Conservation (phyloP, 2,329 filamentous ascomycete genomes). For the Hymenoscyphus fraxineus region DNA sequence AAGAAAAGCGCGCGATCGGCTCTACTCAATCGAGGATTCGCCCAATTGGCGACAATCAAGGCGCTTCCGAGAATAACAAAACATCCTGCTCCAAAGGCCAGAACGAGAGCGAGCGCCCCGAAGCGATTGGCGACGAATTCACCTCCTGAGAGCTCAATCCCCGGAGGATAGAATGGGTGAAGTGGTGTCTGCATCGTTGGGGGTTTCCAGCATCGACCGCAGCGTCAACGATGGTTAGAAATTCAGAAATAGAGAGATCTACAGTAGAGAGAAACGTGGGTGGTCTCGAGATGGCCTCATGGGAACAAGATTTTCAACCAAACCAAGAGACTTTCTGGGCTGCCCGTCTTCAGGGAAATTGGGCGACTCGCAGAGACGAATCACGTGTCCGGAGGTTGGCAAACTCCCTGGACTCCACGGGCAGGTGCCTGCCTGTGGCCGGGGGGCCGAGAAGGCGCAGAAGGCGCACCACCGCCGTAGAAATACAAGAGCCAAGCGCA, state of each 20-base stretch:
- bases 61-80: slow-evolving; percentile 21
- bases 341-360: too few relatives aligned
- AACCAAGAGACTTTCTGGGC: too few relatives aligned
- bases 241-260: neutral
- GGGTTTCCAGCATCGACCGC: neutral
- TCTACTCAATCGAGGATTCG: slow-evolving; percentile 23
- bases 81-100: slow-evolving; percentile 24
- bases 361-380: too few relatives aligned
- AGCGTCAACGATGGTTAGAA: neutral
- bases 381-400: too few relatives aligned
- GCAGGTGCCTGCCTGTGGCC: too few relatives aligned
- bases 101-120: slow-evolving; percentile 22
- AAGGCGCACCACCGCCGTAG: too few relatives aligned
- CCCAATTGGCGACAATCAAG: slow-evolving; percentile 14
- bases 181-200: slow-evolving; percentile 3
- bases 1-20: slow-evolving; percentile 27
- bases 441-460: too few relatives aligned
- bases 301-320: too few relatives aligned
- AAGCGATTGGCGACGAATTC: slow-evolving; percentile 25
- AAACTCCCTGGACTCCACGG: too few relatives aligned
- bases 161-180: slow-evolving; percentile 31
- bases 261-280: neutral
- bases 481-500: too few relatives aligned
- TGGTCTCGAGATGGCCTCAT: too few relatives aligned
- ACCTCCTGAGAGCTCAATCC: slow-evolving; percentile 23